Base-by-base conservation (phyloP, 2,329 filamentous ascomycete species). In the Aspergillus fructus region DNA sequence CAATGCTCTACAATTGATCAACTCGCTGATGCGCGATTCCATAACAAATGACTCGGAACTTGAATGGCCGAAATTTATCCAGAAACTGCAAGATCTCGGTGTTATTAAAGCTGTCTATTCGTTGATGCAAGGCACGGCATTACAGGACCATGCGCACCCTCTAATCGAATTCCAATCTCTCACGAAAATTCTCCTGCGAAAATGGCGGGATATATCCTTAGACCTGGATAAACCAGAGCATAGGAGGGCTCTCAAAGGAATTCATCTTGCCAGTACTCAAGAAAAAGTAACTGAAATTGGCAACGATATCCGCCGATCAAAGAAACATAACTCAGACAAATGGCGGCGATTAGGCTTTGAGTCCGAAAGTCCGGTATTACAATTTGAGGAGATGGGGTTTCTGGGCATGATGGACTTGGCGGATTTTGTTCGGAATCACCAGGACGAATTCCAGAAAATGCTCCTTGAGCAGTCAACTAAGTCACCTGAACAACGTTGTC, bases 351-450 rank as follows among this genome's bases (percentile, higher is more conserved):
- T 99, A 42, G 94, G 94, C 3, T 99, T 99, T 68, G 89, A 94
- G 73, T 89, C 89, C 0, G 94, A 99, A 74, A 93, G 85, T 64
- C 94, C 94, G 3, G 88, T 88, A 0, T 83, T 83, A 66, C 94
- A 99, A 66, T 97, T 99, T 69, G 87, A 91, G 19, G 80, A 85
- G 40, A 89, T 90, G 27, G 94, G 94, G 0, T 97, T 93, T 71
- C 76, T 99, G 53, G 94, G 94, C 27, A 91, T 99, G 85, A 97
- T 99, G 93, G 94, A 99, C 72, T 76, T 99, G 68, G 91, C 92
- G 2, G 93, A 97, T 73, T 99, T 91, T 71, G 91, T 96, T 49
- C 85, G 89, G 68, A 96, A 92, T 71, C 88, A 96, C 69, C 91
- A 96, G 72, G 93, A 97, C 70, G 86, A 86, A 11, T 97, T 96